Evolutionary conservation across 2,329 filamentous ascomycete species (phyloP), one percentile per base, ranked within the genome.

Genomic region (Escovopsis sp.): DNA sequence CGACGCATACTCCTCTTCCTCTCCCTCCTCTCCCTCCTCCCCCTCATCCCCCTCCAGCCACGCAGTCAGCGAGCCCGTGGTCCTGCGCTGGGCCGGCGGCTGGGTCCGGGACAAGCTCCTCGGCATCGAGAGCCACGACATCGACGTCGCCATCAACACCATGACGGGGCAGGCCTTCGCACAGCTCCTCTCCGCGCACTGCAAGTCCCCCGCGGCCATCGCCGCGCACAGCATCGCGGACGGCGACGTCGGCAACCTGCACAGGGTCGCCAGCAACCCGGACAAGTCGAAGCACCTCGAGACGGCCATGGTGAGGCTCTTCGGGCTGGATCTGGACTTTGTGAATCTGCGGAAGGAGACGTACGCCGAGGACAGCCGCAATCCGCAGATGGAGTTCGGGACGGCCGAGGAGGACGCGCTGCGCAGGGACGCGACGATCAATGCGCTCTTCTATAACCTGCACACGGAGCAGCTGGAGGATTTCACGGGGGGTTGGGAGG

Each of bases 281-380:
- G 86, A 94, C 49, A 94, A 94, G 60, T 94, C 86, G 15, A 96
- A 96, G 60, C 84, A 96, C 52, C 70, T 96, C 12, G 88, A 93
- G 57, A 96, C 88, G 0, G 82, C 85, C 33, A 93, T 85, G 9
- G 85, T 82, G 17, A 80, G 70, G 44, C 76, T 96, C 39, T 77
- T 94, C 49, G 85, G 81, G 1, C 68, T 92, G 33, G 88, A 96
- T 50, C 71, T 94, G 33, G 88, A 98, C 53, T 77, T 98, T 50
- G 90, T 98, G 47, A 98, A 96, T 53, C 63, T 96, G 32, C 72
- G 88, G 31, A 92, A 86, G 52, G 90, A 96, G 60, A 87, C 79
- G 1, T 96, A 96, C 48, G 71, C 77, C 1, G 78, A 84, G n/a
- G 76, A 90, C 40, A 93, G 83, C 50, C 75, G 90, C 26, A 94